These are phyloP conservation scores for Penicillium frequentans DNA, from an alignment of 2,329 filamentous ascomycete genomes.

Conservation along the genomic window DNA sequence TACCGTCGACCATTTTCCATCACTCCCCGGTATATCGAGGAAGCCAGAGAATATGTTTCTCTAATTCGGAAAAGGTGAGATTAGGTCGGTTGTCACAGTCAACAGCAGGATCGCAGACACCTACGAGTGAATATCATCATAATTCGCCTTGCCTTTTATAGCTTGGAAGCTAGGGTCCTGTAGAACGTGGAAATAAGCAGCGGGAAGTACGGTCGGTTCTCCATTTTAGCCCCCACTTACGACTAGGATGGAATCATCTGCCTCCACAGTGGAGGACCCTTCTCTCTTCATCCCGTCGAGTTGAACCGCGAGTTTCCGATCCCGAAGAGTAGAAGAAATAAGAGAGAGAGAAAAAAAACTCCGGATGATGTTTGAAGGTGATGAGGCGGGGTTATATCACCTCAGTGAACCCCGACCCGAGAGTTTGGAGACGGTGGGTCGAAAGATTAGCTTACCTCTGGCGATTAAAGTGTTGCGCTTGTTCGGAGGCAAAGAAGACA, in stretches of 20 bases:
- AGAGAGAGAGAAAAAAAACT: background rate
- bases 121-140: background rate
- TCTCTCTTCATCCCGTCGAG: background rate
- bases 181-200: background rate
- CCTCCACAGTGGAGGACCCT: background rate
- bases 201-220: background rate
- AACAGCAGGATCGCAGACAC: background rate
- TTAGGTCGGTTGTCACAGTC: background rate
- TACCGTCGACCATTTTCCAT: slow-evolving; percentile 18
- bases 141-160: background rate
- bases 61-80: background rate
- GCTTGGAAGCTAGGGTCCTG: background rate
- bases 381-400: background rate
- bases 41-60: slow-evolving; percentile 14
- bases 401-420: background rate
- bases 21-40: slow-evolving; percentile 15
- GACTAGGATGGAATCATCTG: background rate
- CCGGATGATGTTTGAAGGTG: background rate
- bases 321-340: background rate
- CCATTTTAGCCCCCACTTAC: background rate
- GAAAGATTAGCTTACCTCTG: background rate
- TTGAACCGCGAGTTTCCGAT: background rate
- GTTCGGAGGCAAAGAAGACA: background rate
- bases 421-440: background rate
- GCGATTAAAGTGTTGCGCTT: background rate